phyloP scores from a whole-genome alignment of 805 yeast species.

The Cyberlindnera mycetangii region DNA sequence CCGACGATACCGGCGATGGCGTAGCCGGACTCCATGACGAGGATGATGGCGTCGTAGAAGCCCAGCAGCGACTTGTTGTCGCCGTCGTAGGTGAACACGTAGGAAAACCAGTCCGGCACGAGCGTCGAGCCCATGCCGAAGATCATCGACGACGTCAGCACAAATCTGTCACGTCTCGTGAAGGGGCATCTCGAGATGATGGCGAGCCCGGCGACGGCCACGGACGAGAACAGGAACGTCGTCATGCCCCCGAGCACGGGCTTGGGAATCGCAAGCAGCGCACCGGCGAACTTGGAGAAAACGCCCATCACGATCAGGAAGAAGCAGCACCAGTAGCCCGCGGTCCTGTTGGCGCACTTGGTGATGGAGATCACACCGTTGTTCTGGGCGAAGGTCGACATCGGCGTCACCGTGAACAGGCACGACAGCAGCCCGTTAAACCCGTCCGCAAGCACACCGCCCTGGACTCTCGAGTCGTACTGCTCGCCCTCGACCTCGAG shows the following conservation, averaged over 20 bases:
- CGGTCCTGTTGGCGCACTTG: conserved; percentile 82
- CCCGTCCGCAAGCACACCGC: conserved; percentile 91
- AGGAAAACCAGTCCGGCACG: conserved; percentile 62
- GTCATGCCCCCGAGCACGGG: conserved; percentile 89
- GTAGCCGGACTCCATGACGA: conserved; percentile 71
- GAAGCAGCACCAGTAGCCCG: conserved; percentile 78
- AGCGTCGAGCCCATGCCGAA: conserved; percentile 68
- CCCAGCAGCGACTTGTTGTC: conserved; percentile 52
- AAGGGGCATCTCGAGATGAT: conserved; percentile 53
- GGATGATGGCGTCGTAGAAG: conserved; percentile 60
- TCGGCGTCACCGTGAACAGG: conserved; percentile 80
- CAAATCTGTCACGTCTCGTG: conserved; percentile 71
- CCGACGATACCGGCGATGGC: conserved; percentile 69
- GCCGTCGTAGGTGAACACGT: conserved; percentile 65
- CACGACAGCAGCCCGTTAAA: conserved; percentile 75
- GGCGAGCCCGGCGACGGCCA: conserved; percentile 70
- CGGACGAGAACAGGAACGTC: conserved; percentile 71
- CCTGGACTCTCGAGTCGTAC: conserved; percentile 86
- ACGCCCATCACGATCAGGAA: conserved; percentile 84
- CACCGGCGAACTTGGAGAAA: conserved; percentile 83
- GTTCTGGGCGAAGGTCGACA: conserved; percentile 92
- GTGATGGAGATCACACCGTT: conserved; percentile 93
- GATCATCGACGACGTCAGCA: conserved; percentile 58
- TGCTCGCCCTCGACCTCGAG: conserved; percentile 76
- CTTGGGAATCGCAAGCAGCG: conserved; percentile 78